These are phyloP conservation scores for Lyophyllum semitale DNA, from an alignment of 768 basidiomycete genomes.

Conservation along the genomic window DNA sequence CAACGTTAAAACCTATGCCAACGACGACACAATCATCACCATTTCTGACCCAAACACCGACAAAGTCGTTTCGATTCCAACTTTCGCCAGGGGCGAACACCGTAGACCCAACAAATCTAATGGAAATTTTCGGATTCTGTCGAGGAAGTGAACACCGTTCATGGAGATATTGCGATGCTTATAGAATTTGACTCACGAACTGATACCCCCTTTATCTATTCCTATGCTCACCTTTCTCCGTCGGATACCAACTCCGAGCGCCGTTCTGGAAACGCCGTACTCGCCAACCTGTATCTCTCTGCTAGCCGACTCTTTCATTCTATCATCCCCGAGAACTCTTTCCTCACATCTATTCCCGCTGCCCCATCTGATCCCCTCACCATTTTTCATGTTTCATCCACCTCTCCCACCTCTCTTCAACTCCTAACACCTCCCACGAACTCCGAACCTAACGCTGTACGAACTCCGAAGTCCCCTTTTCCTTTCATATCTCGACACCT, in stretches of 20 bases:
- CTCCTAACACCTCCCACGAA: neutral
- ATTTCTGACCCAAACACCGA: constrained; percentile 21
- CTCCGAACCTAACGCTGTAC: neutral
- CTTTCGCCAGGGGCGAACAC: neutral
- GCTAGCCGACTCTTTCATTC: neutral
- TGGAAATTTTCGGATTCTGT: neutral
- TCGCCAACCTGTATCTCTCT: neutral
- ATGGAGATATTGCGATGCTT: neutral
- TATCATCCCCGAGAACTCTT: neutral
- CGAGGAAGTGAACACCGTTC: neutral
- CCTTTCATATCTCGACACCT: no score
- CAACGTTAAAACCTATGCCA: constrained; percentile 11
- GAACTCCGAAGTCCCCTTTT: no score
- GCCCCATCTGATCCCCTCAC: neutral
- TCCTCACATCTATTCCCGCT: neutral
- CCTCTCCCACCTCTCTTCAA: no score
- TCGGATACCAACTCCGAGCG: neutral
- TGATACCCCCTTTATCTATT: neutral
- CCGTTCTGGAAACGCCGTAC: neutral
- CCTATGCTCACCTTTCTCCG: neutral
- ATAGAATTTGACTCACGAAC: neutral
- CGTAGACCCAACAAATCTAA: neutral
- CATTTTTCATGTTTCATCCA: neutral
- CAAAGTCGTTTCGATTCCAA: neutral
- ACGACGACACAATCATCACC: constrained; percentile 21